Evolutionary conservation across 441 rosid genomes (phyloP), one percentile per base, ranked within the genome.

Genomic region (Croton laevigatus): DNA sequence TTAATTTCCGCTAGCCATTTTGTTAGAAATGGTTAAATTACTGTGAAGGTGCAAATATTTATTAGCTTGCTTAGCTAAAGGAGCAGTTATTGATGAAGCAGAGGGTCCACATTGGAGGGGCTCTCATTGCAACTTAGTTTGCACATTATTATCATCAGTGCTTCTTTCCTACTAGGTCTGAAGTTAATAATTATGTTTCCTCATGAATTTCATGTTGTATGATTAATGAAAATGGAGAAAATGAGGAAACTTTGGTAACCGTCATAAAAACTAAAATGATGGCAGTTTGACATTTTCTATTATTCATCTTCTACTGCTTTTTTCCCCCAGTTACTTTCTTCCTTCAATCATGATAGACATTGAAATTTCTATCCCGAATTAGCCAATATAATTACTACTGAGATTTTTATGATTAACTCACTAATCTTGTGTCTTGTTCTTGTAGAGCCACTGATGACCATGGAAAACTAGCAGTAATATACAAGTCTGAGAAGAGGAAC

Each of bases 401-500:
- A 20, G 46, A 54, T 45, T 65, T 58, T 23, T 48, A 48, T 36
- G 8, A 44, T 48, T 55, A 5, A 17, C 69, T 58, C 10, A 40
- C 63, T 45, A 19, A 9, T 40, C 44, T 37, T 52, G 8, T 40
- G 51, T 32, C 17, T 68, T 59, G 11, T 62, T 36, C 3, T 51
- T 78, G 70, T 82, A 88, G 93, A 78, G 80, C 72, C 45, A 49
- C 80, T 0, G 88, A 86, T 6, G 94, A 87, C 68, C 83, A 83
- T 10, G 80, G 78, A 68, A 91, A 91, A 71, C 75, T 72, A 65
- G 98, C 97, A 7, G 75, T 76, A 2, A 23, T 64, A 32, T 94
- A 82, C 84, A 94, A 94, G 73, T 91, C 96, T 3, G 95, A 87
- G 77, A 91, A 81, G 86, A 88, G 97, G 76, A 81, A 73, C 58